Evolutionary conservation across 805 yeast genomes (phyloP), one percentile per base, ranked within the genome.

Genomic region (Candida khao-thaluensis): DNA sequence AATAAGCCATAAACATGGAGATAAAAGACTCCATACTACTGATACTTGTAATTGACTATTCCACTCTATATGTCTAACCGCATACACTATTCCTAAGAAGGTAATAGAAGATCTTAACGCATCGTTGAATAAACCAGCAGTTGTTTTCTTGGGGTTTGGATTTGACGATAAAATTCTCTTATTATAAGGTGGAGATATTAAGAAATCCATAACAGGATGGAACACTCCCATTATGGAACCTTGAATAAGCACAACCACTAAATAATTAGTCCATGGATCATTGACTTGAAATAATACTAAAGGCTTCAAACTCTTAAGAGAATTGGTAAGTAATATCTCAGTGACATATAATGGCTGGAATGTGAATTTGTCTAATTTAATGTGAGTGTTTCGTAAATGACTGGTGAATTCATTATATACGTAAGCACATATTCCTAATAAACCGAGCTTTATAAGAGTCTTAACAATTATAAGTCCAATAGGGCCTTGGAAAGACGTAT

Each of bases 1-100:
- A 35, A 80, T 61, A 37, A 77, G 53, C 89, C 91, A 83, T 22
- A 84, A 63, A 4, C 83, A 75, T 0, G 84, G 75, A 57, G 81
- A 81, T 39, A 82, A 62, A 16, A 78, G 57, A 9, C 78, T 65
- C 83, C 87, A 82, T 3, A 81, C 69, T 30, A 76, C 60, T 3
- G 83, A 71, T 9, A 84, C 82, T 51, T 85, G 89, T 30, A 79
- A 60, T 14, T 80, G 71, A 0, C 83, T 74, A 35, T 71, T 61
- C 91, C 91, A 84, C 50, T 81, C 82, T 26, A 81, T 66, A 47
- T 77, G 79, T 49, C 85, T 72, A 23, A 85, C 72, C 17, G 87
- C 88, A 52, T 79, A 84, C 4, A 81, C 72, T 24, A 85, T 74
- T 2, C 95, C 95, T 30, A 84, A 61, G 50, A 83, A 72, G 2